phyloP scores from a whole-genome alignment of 2,329 filamentous ascomycete species.

The Fusarium oxysporum region DNA sequence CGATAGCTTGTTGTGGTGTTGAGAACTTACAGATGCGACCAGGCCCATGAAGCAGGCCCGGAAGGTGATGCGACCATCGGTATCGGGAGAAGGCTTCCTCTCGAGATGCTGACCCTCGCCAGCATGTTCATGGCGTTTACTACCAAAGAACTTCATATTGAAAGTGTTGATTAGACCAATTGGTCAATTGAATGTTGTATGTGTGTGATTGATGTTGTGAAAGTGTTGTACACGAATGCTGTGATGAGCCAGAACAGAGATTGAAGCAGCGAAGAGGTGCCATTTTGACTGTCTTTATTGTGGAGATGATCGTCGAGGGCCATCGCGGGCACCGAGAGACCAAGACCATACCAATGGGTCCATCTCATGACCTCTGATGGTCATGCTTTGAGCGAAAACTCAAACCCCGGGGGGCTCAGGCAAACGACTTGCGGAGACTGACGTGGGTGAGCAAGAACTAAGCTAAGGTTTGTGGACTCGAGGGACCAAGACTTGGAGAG shows the following conservation, averaged over 20 bases:
- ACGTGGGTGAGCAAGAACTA: conserved; percentile 24
- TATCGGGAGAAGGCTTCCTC: conserved; percentile 15
- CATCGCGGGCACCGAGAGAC: conserved; percentile 32
- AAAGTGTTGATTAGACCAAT: not conserved
- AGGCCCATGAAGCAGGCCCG: conserved; percentile 61
- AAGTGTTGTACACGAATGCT: conserved; percentile 12
- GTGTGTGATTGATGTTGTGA: conserved; percentile 13
- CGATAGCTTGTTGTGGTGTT: not conserved
- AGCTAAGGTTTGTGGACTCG: conserved; percentile 14
- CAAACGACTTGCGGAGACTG: conserved; percentile 34
- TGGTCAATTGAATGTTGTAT: conserved; percentile 10
- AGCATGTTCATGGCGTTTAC: conserved; percentile 34
- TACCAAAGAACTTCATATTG: conserved; percentile 38
- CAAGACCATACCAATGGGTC: conserved; percentile 24
- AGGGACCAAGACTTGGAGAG: conserved; percentile 16
- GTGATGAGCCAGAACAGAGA: conserved; percentile 4
- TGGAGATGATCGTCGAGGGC: conserved; percentile 28
- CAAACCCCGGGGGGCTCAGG: conserved; percentile 27
- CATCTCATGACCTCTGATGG: conserved; percentile 36
- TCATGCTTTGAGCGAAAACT: conserved; percentile 32
- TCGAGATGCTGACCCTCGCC: conserved; percentile 40
- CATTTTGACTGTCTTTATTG: conserved; percentile 37
- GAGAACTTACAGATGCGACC: conserved; percentile 55
- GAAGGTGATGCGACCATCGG: conserved; percentile 51
- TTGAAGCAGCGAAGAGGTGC: conserved; percentile 25